A percentile compares a stretch with the other conserved stretches of the same genome.
Evolutionary conservation across 306 rosid genomes (phyloP).

Genomic region (Vigna hirtella): DNA sequence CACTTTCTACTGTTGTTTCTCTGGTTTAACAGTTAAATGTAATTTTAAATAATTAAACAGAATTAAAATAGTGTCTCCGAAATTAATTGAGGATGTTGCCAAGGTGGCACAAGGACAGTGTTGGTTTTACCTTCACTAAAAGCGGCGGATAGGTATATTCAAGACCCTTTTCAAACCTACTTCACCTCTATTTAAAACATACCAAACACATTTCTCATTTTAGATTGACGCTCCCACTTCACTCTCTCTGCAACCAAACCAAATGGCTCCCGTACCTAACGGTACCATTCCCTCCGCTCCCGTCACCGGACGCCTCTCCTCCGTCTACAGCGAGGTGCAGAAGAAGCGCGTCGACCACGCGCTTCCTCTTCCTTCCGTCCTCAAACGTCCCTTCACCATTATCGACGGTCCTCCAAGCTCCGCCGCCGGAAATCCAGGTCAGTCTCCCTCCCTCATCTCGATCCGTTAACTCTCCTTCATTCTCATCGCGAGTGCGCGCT

Average conservation of each 20-base stretch:
- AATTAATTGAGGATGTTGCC: background rate
- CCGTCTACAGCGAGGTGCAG: slow-evolving; percentile 91
- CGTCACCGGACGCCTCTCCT: slow-evolving; percentile 60
- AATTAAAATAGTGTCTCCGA: background rate
- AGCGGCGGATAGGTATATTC: slow-evolving; percentile 43
- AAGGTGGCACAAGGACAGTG: background rate
- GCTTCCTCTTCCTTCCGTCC: slow-evolving; percentile 89
- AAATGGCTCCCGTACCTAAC: slow-evolving; percentile 67
- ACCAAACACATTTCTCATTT: background rate
- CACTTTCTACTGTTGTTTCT: too few species aligned
- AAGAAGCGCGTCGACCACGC: slow-evolving; percentile 75
- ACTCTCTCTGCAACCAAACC: background rate
- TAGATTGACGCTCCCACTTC: slow-evolving; percentile 41
- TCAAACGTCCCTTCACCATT: slow-evolving; percentile 67
- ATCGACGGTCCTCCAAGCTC: slow-evolving; percentile 88
- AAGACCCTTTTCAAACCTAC: slow-evolving; percentile 45
- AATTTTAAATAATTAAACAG: background rate
- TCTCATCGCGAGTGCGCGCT: background rate
- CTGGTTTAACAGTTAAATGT: too few species aligned
- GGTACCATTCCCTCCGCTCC: slow-evolving; percentile 43
- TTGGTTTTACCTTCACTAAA: background rate
- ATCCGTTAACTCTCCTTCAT: slow-evolving; percentile 36
- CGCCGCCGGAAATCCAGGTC: slow-evolving; percentile 97
- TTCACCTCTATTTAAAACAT: slow-evolving; percentile 36
- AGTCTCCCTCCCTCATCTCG: slow-evolving; percentile 17